Evolutionary conservation across 768 basidiomycete genomes (phyloP), one percentile per base, ranked within the genome.

Genomic region (Tricholoma matsutake): DNA sequence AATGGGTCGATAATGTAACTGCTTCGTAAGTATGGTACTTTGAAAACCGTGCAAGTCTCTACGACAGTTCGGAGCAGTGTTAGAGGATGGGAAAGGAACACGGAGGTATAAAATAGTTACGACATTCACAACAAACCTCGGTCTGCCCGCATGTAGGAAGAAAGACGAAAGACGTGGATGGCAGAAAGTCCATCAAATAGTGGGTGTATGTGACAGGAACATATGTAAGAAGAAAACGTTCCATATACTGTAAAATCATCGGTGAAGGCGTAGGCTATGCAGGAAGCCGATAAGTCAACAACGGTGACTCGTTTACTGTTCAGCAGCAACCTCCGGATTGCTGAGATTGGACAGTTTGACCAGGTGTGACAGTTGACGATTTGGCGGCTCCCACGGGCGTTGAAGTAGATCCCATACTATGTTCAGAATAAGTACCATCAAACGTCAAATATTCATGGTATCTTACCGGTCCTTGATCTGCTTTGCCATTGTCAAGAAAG

Each of bases 401-500:
- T 64, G 91, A 82, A 28, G 89, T 87, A 52, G 92, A 86, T 14
- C 92, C 94, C 91, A 94, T 94, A 65, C 93, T 94, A 58, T n/a
- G 34, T 58, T 55, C 56, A 43, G 34, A 43, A 41, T 60, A 25
- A 51, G 14, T 29, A 20, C 43, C 37, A 4, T 53, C 8, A 6
- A 39, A 59, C 1, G 53, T 22, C 55, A 34, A 34, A 9, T 31
- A 18, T 52, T 18, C 29, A 39, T 14, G 31, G 11, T 58, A 18
- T 64, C 84, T 32, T 68, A 90, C 92, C 92, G 86, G 75, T 94
- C 92, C 74, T 94, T 94, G 73, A 94, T 94, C 77, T 94, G 92
- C 81, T 96, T 92, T 3, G 97, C 96, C 86, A 99, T 93, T 31
- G 95, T 96, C 82, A 98, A 88, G 86, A 99, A 99, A 5, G 97